phyloP scores from a whole-genome alignment of 495 filamentous ascomycete genomes.

The Cercophora samala region DNA sequence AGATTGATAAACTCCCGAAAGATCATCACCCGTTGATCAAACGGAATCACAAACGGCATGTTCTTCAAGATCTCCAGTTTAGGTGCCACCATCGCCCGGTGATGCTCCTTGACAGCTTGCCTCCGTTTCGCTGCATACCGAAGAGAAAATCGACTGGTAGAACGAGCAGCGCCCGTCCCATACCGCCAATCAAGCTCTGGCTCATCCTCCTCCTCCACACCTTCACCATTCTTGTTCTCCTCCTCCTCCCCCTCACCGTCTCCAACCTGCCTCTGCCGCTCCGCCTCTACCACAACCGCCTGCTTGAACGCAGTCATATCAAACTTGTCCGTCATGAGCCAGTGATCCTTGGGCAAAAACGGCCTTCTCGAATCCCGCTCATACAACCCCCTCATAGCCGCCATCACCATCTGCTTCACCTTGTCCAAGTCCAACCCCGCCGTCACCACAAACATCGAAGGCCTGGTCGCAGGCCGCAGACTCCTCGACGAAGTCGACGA shows the following conservation, averaged over 20 bases:
- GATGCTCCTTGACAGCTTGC: conserved; percentile 60
- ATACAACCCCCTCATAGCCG: conserved; percentile 84
- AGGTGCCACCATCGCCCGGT: conserved; percentile 73
- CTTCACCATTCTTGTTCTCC: conserved; percentile 41
- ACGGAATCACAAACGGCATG: conserved; percentile 97
- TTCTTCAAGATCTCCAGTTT: conserved; percentile 87
- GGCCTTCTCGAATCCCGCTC: conserved; percentile 87
- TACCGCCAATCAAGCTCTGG: conserved; percentile 36
- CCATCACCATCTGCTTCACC: conserved; percentile 74
- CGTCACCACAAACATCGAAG: conserved; percentile 20
- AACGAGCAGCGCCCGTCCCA: conserved; percentile 25
- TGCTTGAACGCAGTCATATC: conserved; percentile 86
- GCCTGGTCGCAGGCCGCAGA: background rate
- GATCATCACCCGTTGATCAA: conserved; percentile 85
- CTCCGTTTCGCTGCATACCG: conserved; percentile 56
- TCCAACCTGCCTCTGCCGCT: conserved; percentile 37
- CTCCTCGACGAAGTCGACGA: background rate
- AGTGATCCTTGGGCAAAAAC: conserved; percentile 78
- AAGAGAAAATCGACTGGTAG: background rate
- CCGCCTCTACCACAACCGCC: conserved; percentile 79
- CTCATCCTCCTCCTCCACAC: conserved; percentile 41
- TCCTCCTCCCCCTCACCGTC: conserved; percentile 44
- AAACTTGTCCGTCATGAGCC: conserved; percentile 90
- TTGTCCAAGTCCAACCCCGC: conserved; percentile 71
- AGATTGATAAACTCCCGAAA: conserved; percentile 86